Conservation (phyloP, 176 grass and related monocot genomes). For the Oryza officinalis region DNA sequence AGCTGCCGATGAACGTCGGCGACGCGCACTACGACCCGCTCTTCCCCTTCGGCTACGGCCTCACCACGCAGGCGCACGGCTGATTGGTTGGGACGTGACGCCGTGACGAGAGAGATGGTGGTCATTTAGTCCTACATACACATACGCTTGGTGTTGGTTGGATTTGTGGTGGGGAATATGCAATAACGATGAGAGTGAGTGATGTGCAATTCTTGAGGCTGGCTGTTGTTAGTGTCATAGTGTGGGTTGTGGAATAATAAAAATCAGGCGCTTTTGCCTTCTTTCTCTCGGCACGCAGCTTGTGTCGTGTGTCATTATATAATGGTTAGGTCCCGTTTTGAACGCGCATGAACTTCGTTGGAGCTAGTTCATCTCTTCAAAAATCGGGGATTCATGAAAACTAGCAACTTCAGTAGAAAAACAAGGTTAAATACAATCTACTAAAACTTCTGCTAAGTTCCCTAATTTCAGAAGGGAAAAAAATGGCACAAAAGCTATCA, state of each 20-base stretch:
- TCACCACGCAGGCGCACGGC: slow-evolving; percentile 48
- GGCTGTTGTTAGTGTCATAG: not conserved
- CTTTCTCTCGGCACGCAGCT: not conserved
- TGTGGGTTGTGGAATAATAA: slow-evolving; percentile 24
- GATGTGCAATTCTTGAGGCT: slow-evolving; percentile 2
- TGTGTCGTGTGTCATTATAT: not conserved
- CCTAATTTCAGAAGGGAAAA: too few relatives aligned
- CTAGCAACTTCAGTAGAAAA: too few relatives aligned
- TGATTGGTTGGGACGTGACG: not conserved
- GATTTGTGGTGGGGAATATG: not conserved
- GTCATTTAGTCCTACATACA: too few relatives aligned
- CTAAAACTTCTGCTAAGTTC: too few relatives aligned
- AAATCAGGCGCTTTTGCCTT: slow-evolving; percentile 2
- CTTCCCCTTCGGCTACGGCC: slow-evolving; percentile 76
- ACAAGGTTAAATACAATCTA: too few relatives aligned
- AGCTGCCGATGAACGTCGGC: slow-evolving; percentile 92
- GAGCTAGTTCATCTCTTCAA: too few relatives aligned
- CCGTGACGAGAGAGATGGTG: not conserved
- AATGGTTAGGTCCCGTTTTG: too few relatives aligned
- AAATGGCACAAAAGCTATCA: too few relatives aligned
- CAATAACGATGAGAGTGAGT: not conserved
- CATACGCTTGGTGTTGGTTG: not conserved
- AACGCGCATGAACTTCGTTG: too few relatives aligned
- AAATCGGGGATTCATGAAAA: too few relatives aligned
- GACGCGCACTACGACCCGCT: slow-evolving; percentile 81